These are phyloP conservation scores for Cardamine chenopodiifolia DNA, from an alignment of 345 rosid genomes.

Conservation along the genomic window DNA sequence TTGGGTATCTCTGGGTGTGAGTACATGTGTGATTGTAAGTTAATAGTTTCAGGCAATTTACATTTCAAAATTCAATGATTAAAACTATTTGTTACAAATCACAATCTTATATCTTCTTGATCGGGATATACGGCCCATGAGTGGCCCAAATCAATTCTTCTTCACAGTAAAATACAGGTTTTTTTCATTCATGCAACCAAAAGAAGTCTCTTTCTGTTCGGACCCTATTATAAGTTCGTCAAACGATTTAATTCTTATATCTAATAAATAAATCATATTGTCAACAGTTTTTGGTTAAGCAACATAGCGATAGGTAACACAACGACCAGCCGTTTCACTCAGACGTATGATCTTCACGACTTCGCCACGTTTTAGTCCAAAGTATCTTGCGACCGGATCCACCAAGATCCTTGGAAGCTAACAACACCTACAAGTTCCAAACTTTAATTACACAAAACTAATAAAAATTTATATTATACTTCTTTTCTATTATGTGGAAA, in stretches of 20 bases:
- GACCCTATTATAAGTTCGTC: not conserved
- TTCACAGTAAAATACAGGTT: too few species aligned
- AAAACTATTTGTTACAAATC: not conserved
- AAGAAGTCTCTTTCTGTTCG: too few species aligned
- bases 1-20: not conserved
- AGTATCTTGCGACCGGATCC: conserved; percentile 70
- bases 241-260: not conserved
- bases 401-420: conserved; percentile 62
- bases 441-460: not conserved
- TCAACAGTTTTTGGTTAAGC: conserved; percentile 39
- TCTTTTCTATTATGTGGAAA: not conserved
- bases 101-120: not conserved
- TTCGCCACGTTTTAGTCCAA: conserved; percentile 70
- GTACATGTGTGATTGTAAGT: conserved; percentile 4
- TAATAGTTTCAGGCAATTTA: not conserved
- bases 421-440: conserved; percentile 1
- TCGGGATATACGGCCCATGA: too few species aligned
- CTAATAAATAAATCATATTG: not conserved
- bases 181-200: too few species aligned
- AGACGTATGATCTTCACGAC: conserved; percentile 68
- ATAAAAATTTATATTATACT: not conserved
- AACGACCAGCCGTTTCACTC: conserved; percentile 73
- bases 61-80: not conserved
- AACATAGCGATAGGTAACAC: conserved; percentile 64
- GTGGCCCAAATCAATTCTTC: too few species aligned